Evolutionary conservation across 2,329 filamentous ascomycete species (phyloP).

Genomic region (Balansia obtecta): DNA sequence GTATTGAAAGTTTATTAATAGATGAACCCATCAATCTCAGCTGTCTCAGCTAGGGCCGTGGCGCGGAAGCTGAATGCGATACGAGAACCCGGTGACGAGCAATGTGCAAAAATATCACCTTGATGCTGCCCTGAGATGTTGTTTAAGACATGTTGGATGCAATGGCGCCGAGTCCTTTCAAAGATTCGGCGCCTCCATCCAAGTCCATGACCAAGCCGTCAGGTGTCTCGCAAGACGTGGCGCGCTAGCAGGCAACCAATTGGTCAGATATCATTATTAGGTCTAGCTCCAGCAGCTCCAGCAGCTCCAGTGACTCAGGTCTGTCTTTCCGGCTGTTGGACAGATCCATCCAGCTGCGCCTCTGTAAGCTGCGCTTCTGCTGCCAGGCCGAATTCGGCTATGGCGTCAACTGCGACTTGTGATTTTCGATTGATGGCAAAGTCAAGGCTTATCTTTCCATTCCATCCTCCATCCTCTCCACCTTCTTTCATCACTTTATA

Average conservation of each 20-base stretch:
- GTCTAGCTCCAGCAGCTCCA: no score
- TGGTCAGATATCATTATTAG: no score
- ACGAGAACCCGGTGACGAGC: neutral
- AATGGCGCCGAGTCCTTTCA: no score
- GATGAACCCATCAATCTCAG: neutral
- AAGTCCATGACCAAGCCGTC: neutral
- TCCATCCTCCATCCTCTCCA: neutral
- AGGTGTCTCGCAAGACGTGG: neutral
- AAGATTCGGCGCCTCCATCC: no score
- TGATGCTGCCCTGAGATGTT: no score
- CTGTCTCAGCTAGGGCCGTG: neutral
- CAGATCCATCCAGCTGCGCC: neutral
- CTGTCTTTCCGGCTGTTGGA: neutral
- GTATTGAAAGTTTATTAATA: neutral
- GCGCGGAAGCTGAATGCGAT: neutral
- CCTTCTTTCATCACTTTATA: neutral
- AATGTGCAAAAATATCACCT: no score
- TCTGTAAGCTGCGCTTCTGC: neutral
- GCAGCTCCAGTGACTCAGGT: no score
- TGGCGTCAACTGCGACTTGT: neutral
- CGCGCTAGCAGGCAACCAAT: no score
- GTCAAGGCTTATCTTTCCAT: neutral
- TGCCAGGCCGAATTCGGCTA: neutral
- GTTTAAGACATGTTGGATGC: no score
- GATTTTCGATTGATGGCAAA: neutral